Evolutionary conservation across 1,139 yeast species (phyloP).

Genomic region (Yamadazyma blattariae): DNA sequence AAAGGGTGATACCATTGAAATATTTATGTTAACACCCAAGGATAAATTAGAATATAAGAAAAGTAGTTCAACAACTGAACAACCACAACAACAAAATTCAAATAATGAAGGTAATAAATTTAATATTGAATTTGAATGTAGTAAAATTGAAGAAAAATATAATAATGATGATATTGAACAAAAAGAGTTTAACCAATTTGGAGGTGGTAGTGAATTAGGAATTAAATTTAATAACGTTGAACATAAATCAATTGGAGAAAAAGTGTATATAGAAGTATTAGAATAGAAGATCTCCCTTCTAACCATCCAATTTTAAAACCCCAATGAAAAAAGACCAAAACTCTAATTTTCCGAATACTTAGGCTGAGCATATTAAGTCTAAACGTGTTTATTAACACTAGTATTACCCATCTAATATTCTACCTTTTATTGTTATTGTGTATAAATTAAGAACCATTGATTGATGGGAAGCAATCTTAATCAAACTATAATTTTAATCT

Average conservation of each 20-base stretch:
- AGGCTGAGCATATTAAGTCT: no score
- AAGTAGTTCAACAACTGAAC: not conserved
- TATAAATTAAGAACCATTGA: no score
- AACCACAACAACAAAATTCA: not conserved
- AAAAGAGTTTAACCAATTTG: conserved; percentile 27
- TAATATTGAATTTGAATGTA: conserved; percentile 32
- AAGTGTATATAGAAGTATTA: conserved; percentile 1
- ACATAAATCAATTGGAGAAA: conserved; percentile 45
- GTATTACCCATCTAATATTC: no score
- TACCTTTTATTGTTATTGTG: no score
- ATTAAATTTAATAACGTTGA: conserved; percentile 35
- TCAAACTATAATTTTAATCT: no score
- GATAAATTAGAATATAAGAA: no score
- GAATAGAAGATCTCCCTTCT: not conserved
- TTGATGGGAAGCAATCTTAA: no score
- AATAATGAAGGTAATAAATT: conserved; percentile 14
- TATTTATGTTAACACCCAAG: conserved; percentile 45
- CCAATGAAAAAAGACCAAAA: no score
- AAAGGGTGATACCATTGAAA: conserved; percentile 46
- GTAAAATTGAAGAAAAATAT: conserved; percentile 29
- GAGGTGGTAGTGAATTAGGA: conserved; percentile 50
- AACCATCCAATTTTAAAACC: no score
- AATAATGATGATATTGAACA: conserved; percentile 6
- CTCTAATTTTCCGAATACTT: no score
- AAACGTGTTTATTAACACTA: no score